A percentile compares a stretch with the other conserved stretches of the same genome.
phyloP scores from a whole-genome alignment of 1,284 basidiomycete species.

The Cutaneotrichosporon sp. region DNA sequence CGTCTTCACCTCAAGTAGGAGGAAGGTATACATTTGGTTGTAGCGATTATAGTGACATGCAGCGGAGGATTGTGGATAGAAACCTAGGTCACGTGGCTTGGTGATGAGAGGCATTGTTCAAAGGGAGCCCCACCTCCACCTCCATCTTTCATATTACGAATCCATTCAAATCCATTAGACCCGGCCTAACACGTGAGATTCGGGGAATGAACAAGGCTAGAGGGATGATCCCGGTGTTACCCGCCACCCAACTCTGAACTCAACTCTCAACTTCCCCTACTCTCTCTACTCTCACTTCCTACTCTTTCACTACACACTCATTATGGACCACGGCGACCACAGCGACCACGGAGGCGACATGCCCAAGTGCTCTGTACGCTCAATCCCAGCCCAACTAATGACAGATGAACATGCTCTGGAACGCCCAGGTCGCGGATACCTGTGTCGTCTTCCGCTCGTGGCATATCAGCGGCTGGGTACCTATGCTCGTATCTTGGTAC shows the following conservation, averaged over 20 bases:
- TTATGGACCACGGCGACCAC: conserved; percentile 26
- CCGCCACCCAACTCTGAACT: not conserved
- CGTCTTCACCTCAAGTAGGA: not conserved
- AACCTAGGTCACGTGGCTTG: too few species aligned
- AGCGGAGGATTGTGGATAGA: not conserved
- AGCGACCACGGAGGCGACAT: conserved; percentile 16
- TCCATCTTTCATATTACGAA: too few species aligned
- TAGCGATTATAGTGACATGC: not conserved
- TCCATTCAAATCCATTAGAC: too few species aligned
- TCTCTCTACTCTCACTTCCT: not conserved
- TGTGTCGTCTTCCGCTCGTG: conserved; percentile 50
- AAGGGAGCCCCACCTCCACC: too few species aligned
- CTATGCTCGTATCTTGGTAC: conserved; percentile 51
- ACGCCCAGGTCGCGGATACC: conserved; percentile 46
- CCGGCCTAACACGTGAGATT: too few species aligned
- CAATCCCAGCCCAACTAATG: not conserved
- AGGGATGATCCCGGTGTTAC: not conserved
- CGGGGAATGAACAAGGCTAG: too few species aligned
- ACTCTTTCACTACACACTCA: not conserved
- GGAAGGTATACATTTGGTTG: not conserved
- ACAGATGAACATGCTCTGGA: conserved; percentile 56
- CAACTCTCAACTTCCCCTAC: not conserved
- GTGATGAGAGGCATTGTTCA: too few species aligned
- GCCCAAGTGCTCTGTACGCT: conserved; percentile 24
- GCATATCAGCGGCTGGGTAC: conserved; percentile 44